Base-by-base conservation (phyloP, 1,284 basidiomycete genomes). In the Cryptococcus sp. region DNA sequence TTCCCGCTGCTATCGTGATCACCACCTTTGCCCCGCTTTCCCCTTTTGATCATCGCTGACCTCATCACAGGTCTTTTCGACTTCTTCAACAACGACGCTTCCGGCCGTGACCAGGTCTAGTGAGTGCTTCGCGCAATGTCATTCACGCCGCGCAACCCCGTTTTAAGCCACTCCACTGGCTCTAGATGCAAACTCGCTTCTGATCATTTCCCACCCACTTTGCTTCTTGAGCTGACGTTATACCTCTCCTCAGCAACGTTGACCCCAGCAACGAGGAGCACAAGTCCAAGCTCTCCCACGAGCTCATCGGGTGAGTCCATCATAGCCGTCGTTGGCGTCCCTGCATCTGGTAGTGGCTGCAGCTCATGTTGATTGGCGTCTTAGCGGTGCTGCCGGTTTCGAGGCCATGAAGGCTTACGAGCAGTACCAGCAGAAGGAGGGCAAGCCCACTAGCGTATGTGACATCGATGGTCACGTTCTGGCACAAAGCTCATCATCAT, bases 321-420 rank as follows among this genome's bases (percentile, higher is more conserved):
- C 13, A 4, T 15, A 35, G 5, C 31, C 10, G 31, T 35, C 31
- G n/a, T n/a, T n/a, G n/a, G n/a, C n/a, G n/a, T n/a, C n/a, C n/a
- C n/a, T n/a, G n/a, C 23, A 22, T 41, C 3, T 49, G 20, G 46
- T 48, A n/a, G 23, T 46, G 44, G 23, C 15, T 20, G n/a, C 22
- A 31, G 40, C 31, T 52, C 40, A 54, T 48, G 10, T 1, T 23
- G n/a, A 54, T 47, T 23, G n/a, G n/a, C 15, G 31, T 13, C 8
- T 35, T 10, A 71, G 74, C 52, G 74, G 74, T 41, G 74, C 74
- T n/a, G 74, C 74, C 38, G 73, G 70, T 22, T 75, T 69, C 50
- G 73, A 73, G 56, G 73, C 73, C 48, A 72, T 72, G 67, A 68
- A 64, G 57, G 73, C 76, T 3, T 78, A 79, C 67, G 74, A 78